These are phyloP conservation scores for Arthrobotrys entomopaga DNA, from an alignment of 2,329 filamentous ascomycete genomes.

Conservation along the genomic window DNA sequence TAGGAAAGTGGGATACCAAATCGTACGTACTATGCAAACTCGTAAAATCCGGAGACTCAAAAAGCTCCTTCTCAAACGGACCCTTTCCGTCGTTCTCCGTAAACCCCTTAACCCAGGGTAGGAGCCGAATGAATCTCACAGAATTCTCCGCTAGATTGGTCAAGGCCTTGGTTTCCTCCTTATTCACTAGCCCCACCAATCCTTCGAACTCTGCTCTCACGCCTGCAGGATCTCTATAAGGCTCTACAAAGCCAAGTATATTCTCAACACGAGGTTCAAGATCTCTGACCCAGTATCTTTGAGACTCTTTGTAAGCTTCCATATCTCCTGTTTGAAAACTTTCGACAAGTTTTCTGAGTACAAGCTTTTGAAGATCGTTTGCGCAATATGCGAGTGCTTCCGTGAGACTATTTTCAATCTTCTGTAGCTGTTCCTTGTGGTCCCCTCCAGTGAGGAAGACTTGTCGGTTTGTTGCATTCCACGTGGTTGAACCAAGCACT, in stretches of 20 bases:
- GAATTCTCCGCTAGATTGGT: slow-evolving; percentile 57
- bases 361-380: slow-evolving; percentile 78
- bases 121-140: slow-evolving; percentile 57
- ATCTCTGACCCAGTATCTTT: slow-evolving; percentile 68
- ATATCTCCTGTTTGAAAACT: slow-evolving; percentile 80
- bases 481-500: not conserved
- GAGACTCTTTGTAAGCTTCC: slow-evolving; percentile 76
- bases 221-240: slow-evolving; percentile 68
- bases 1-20: not conserved
- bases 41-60: slow-evolving; percentile 58
- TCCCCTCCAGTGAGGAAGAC: slow-evolving; percentile 76
- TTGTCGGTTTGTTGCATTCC: not conserved
- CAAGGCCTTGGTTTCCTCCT: slow-evolving; percentile 57
- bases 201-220: slow-evolving; percentile 68
- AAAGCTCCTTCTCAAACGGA: slow-evolving; percentile 58
- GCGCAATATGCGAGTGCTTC: slow-evolving; percentile 75
- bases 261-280: slow-evolving; percentile 67
- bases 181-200: slow-evolving; percentile 61
- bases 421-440: slow-evolving; percentile 75
- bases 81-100: slow-evolving; percentile 57
- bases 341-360: slow-evolving; percentile 77
- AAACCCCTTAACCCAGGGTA: slow-evolving; percentile 66
- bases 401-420: slow-evolving; percentile 73
- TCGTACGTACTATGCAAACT: slow-evolving; percentile 56
- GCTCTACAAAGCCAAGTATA: slow-evolving; percentile 69